Conservation (phyloP, 1,284 basidiomycete genomes). For the Cryptococcus hybrid region DNA sequence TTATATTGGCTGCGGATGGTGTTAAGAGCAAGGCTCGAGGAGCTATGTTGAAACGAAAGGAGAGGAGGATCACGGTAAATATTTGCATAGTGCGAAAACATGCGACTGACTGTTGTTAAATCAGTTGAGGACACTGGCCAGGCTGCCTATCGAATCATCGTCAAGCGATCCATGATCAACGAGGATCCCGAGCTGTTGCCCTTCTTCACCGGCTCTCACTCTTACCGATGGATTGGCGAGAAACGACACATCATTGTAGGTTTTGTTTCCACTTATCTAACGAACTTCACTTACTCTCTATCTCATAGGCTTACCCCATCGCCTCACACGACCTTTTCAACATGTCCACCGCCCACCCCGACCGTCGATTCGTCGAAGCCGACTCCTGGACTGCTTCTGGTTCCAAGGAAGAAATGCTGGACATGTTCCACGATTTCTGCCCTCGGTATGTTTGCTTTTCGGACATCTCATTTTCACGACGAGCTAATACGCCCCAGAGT, state of each 20-base stretch:
- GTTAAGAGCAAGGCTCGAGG: constrained; percentile 42
- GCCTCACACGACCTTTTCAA: constrained; percentile 42
- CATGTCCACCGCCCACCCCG: constrained; percentile 48
- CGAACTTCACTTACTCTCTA: too few species aligned
- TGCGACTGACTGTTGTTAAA: background rate
- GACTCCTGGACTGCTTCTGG: constrained; percentile 47
- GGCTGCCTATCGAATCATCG: constrained; percentile 50
- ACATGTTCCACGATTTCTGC: constrained; percentile 45
- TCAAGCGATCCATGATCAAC: constrained; percentile 36
- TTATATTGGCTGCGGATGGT: constrained; percentile 48
- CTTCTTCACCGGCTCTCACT: constrained; percentile 39
- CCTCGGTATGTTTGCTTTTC: constrained; percentile 5
- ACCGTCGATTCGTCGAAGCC: constrained; percentile 40
- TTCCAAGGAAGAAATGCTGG: constrained; percentile 41
- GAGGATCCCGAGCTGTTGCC: constrained; percentile 46
- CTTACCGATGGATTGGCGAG: constrained; percentile 49
- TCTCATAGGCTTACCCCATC: constrained; percentile 44
- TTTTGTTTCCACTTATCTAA: background rate
- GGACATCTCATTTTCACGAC: too few species aligned
- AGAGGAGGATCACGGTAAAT: constrained; percentile 38
- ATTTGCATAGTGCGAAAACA: background rate
- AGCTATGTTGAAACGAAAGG: constrained; percentile 37
- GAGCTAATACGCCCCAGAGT: constrained; percentile 16
- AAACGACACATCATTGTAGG: constrained; percentile 46
- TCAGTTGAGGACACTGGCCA: constrained; percentile 48